phyloP scores from a whole-genome alignment of 106 monocot species.

The Iris macrosiphon region DNA sequence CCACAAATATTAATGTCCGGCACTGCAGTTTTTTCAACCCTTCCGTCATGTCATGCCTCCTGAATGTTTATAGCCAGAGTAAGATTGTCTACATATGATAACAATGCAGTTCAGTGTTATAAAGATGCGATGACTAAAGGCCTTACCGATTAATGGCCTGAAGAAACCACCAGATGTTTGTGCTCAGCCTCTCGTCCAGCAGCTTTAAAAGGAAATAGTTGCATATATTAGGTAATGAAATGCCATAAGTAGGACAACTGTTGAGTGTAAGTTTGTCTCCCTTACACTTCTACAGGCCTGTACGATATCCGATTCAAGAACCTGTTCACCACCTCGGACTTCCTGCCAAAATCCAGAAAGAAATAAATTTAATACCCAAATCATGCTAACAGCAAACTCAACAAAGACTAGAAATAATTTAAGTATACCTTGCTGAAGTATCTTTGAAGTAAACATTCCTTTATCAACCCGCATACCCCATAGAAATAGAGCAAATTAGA shows the following conservation, averaged over 20 bases:
- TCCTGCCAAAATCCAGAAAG: slow-evolving; percentile 24
- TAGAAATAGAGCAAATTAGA: slow-evolving; percentile 73
- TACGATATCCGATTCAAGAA: slow-evolving; percentile 56
- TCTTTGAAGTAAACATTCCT: slow-evolving; percentile 69
- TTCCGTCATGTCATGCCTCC: slow-evolving; percentile 59
- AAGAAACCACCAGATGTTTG: slow-evolving; percentile 46
- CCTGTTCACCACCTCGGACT: slow-evolving; percentile 32
- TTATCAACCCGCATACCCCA: slow-evolving; percentile 66
- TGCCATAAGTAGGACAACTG: no score
- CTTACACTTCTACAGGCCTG: slow-evolving; percentile 65
- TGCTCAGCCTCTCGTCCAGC: slow-evolving; percentile 37
- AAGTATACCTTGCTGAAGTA: slow-evolving; percentile 76
- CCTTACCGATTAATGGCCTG: slow-evolving; percentile 49
- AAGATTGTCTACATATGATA: neutral
- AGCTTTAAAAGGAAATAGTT: slow-evolving; percentile 20
- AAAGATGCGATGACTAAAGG: neutral
- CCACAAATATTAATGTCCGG: slow-evolving; percentile 63
- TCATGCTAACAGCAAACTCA: neutral
- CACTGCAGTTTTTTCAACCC: slow-evolving; percentile 43
- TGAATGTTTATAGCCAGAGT: slow-evolving; percentile 10
- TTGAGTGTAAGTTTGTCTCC: neutral
- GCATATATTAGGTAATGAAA: neutral
- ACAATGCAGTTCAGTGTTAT: neutral
- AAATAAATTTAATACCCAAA: neutral
- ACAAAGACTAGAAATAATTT: neutral